phyloP scores from a whole-genome alignment of 2,329 filamentous ascomycete species.

The Didymella keratinophila region DNA sequence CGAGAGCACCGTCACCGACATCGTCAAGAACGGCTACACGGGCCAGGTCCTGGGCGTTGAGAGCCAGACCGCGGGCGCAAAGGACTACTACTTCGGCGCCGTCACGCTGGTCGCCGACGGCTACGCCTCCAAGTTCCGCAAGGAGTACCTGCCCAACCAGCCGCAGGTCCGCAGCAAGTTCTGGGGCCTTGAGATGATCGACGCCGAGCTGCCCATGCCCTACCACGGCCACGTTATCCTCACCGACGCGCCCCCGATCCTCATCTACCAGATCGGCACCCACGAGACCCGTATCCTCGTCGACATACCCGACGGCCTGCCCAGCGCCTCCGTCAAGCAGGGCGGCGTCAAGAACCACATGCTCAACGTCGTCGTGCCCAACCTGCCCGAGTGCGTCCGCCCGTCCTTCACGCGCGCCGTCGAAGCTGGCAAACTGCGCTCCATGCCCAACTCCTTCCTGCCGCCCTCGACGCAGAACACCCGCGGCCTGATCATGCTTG shows the following conservation, averaged over 20 bases:
- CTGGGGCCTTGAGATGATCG: slow-evolving; percentile 90
- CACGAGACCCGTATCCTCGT: slow-evolving; percentile 91
- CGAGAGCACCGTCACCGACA: slow-evolving; percentile 83
- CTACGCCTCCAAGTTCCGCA: slow-evolving; percentile 90
- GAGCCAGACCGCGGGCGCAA: slow-evolving; percentile 69
- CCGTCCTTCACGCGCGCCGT: slow-evolving; percentile 79
- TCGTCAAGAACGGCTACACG: slow-evolving; percentile 73
- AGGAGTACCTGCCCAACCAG: slow-evolving; percentile 71
- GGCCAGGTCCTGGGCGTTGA: slow-evolving; percentile 84
- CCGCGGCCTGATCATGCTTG: slow-evolving; percentile 80
- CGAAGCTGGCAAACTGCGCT: slow-evolving; percentile 77
- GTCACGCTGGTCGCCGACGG: slow-evolving; percentile 92
- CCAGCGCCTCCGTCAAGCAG: slow-evolving; percentile 73
- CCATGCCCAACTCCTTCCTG: slow-evolving; percentile 96
- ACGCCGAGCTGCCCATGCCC: slow-evolving; percentile 78
- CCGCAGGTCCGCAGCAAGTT: slow-evolving; percentile 85
- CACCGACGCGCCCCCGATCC: slow-evolving; percentile 76
- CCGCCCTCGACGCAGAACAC: slow-evolving; percentile 77
- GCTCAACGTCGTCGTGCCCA: slow-evolving; percentile 77
- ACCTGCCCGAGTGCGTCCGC: slow-evolving; percentile 74
- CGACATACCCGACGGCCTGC: slow-evolving; percentile 81
- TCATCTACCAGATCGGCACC: slow-evolving; percentile 96
- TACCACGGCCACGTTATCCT: slow-evolving; percentile 89
- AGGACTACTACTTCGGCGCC: slow-evolving; percentile 83
- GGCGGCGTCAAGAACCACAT: slow-evolving; percentile 90